These are phyloP conservation scores for Paralagenidium karlingii DNA, from an alignment of 352 stramenopile species.

Conservation along the genomic window DNA sequence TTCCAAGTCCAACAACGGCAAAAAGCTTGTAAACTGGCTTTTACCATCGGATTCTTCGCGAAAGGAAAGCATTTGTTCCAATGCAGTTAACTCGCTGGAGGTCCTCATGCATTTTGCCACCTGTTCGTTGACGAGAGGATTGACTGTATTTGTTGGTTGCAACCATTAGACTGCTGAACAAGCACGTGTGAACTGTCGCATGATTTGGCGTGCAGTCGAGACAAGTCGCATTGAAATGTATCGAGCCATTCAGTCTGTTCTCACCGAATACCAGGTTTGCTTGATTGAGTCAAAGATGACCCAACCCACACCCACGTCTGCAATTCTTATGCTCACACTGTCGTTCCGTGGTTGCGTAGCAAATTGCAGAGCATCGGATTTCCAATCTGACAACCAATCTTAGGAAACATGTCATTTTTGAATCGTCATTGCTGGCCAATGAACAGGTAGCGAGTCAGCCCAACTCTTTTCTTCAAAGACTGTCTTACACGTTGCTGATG, in stretches of 20 bases:
- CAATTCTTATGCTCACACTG: background rate
- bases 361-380: conserved; percentile 67
- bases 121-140: background rate
- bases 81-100: conserved; percentile 41
- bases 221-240: conserved; percentile 54
- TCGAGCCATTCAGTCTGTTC: conserved; percentile 41
- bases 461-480: background rate
- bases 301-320: background rate
- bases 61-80: conserved; percentile 51
- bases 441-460: conserved; percentile 32
- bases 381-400: conserved; percentile 58
- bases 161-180: conserved; percentile 37
- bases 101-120: conserved; percentile 9
- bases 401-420: conserved; percentile 75
- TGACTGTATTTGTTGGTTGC: background rate
- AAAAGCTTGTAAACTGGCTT: conserved; percentile 75
- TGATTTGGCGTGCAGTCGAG: conserved; percentile 49
- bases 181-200: conserved; percentile 40
- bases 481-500: too few species aligned
- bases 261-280: conserved; percentile 70
- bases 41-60: conserved; percentile 47
- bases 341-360: conserved; percentile 12
- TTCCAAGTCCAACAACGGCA: conserved; percentile 30
- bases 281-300: background rate
- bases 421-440: conserved; percentile 67